Base-by-base conservation (phyloP, 805 yeast genomes). In the Hanseniaspora meyeri region DNA sequence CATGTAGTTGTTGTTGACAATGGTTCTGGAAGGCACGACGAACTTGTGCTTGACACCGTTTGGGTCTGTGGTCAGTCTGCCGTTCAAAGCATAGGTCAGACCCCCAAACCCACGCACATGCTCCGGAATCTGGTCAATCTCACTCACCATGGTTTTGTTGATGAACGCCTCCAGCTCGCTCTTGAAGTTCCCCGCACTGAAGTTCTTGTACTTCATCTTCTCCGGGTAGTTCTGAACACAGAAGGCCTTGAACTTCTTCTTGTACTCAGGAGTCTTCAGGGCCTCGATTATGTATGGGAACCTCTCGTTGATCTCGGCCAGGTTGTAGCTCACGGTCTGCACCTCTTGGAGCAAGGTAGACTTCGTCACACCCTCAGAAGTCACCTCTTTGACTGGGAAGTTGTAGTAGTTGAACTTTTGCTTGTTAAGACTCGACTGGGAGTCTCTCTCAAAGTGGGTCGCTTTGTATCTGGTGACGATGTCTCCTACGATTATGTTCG, bases 31-130 rank as follows among this genome's bases (percentile, higher is more conserved):
- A 16, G 89, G 86, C 19, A 79, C 80, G 43, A 83, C 73, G 54
- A 71, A 71, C 31, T 76, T 77, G 12, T 70, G 68, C 49, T 76
- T 71, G 27, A 80, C 69, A 51, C 95, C 95, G 63, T 82, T 79
- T 24, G 95, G 93, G 4, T 85, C 74, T 66, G 80, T 84, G 58
- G 72, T 65, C 40, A 87, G 70, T 66, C 87, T 77, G 7, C 95
- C 95, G 58, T 75, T 77, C 59, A 84, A 76, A 42, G 73, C 74
- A 63, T 86, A 87, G 1, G 87, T 77, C 59, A 87, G 74, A 7
- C 95, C 95, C 32, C 85, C 95, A 8, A 85, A 78, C 36, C 89
- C 95, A 55, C 82, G 76, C 48, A 79, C 66, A 10, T 52, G 40
- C 17, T 47, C 32, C 9, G 57, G 43, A 17, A 59, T 59, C n/a